Percentiles rank a stretch among this genome's conserved stretches.
phyloP scores from a whole-genome alignment of 2,329 filamentous ascomycete species.

The Alternaria metachromatica region DNA sequence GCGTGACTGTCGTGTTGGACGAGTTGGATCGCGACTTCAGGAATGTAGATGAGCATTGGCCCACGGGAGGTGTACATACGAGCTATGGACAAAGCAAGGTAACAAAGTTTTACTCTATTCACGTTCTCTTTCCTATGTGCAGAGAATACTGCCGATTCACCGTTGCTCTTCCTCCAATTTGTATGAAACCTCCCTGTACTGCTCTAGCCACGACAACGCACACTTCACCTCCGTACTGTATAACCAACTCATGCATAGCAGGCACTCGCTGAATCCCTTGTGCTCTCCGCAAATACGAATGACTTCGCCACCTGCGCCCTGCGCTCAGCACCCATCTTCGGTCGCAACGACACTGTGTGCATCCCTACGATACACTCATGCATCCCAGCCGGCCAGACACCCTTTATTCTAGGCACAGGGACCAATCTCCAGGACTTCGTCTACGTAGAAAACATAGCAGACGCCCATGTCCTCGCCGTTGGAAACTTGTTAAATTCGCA shows the following conservation, averaged over 20 bases:
- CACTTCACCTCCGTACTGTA: not conserved
- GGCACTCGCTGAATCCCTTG: constrained; percentile 82
- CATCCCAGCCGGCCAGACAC: constrained; percentile 71
- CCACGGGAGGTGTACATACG: constrained; percentile 72
- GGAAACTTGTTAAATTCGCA: constrained; percentile 70
- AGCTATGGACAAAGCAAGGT: constrained; percentile 94
- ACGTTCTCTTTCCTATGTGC: not conserved
- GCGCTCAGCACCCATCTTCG: constrained; percentile 88
- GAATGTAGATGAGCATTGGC: constrained; percentile 86
- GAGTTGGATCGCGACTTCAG: constrained; percentile 74
- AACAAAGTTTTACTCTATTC: constrained; percentile 11
- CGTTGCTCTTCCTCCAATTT: not conserved
- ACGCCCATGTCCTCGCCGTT: constrained; percentile 84
- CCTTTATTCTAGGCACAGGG: constrained; percentile 80
- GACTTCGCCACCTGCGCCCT: constrained; percentile 79
- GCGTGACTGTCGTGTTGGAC: constrained; percentile 85
- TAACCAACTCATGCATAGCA: constrained; percentile 37
- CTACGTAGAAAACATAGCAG: constrained; percentile 72
- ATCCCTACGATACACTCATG: constrained; percentile 77
- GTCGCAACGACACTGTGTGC: constrained; percentile 82
- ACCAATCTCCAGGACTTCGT: constrained; percentile 75
- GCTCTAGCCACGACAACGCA: not conserved
- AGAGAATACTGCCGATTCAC: not conserved
- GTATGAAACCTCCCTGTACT: not conserved
- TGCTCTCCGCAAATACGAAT: constrained; percentile 74